phyloP scores from a whole-genome alignment of 352 stramenopile genomes.

The Globisporangium cylindrosporum region DNA sequence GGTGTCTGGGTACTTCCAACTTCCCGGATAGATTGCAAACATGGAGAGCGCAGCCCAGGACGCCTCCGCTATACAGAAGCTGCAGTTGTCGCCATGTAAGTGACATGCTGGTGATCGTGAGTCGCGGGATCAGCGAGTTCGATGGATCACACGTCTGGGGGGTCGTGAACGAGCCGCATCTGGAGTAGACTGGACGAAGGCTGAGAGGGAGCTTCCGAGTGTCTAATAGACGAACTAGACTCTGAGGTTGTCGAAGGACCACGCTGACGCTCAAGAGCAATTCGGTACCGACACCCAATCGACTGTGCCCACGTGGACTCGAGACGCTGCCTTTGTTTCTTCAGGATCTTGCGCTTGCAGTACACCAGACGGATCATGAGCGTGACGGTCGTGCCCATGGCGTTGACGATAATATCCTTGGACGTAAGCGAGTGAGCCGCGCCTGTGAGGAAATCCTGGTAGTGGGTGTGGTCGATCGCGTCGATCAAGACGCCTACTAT shows the following conservation, averaged over 20 bases:
- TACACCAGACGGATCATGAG: constrained; percentile 13
- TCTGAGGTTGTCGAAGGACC: not conserved
- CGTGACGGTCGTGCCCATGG: constrained; percentile 14
- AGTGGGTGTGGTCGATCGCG: constrained; percentile 2
- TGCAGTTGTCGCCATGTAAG: not conserved
- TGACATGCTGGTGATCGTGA: not conserved
- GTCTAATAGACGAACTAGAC: not conserved
- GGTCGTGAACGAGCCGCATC: constrained; percentile 8
- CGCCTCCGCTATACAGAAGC: constrained; percentile 1
- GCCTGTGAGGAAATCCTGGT: not conserved
- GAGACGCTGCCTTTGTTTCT: not conserved
- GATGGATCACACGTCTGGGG: constrained; percentile 3
- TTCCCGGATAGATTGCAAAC: constrained; percentile 8
- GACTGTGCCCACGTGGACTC: constrained; percentile 10
- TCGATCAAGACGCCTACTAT: not conserved
- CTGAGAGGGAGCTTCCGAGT: not conserved
- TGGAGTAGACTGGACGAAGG: not conserved
- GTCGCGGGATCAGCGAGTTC: not conserved
- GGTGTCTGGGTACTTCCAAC: not conserved
- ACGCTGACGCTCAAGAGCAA: constrained; percentile 1
- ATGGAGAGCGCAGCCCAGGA: constrained; percentile 1
- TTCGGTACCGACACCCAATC: constrained; percentile 13
- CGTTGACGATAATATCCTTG: constrained; percentile 14
- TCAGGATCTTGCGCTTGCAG: constrained; percentile 7
- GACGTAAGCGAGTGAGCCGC: constrained; percentile 1